Conservation (phyloP, 2,329 filamentous ascomycete species). For the Claviceps fusiformis region DNA sequence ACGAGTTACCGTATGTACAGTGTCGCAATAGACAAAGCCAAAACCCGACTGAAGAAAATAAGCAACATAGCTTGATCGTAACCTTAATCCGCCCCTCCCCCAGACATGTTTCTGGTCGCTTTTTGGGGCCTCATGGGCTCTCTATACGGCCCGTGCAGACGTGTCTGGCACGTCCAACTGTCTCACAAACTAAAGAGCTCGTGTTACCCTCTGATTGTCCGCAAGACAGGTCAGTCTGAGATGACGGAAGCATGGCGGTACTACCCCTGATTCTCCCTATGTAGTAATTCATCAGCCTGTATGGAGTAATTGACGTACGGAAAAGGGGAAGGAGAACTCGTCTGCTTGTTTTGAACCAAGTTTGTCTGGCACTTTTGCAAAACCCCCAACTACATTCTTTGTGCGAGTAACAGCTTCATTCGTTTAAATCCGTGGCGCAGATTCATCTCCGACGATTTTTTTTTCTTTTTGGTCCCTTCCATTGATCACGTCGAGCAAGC, state of each 20-base stretch:
- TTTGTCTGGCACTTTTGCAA: no score
- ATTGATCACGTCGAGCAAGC: background rate
- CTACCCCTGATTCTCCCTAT: background rate
- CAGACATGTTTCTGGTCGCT: background rate
- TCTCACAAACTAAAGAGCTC: background rate
- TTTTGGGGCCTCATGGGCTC: background rate
- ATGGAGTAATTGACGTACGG: background rate
- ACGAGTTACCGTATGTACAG: background rate
- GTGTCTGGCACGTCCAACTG: background rate
- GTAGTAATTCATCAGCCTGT: background rate
- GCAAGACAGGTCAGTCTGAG: background rate
- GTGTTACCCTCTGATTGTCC: background rate
- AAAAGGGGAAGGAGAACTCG: no score
- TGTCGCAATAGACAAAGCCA: background rate
- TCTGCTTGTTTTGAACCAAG: no score
- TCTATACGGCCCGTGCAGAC: background rate
- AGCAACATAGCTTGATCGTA: slow-evolving; percentile 1
- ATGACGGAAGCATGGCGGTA: background rate
- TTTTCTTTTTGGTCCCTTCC: no score
- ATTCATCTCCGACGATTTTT: background rate
- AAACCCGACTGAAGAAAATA: background rate
- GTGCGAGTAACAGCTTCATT: background rate
- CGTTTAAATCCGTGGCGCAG: background rate
- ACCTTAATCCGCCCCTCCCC: background rate
- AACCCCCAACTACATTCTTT: background rate